phyloP scores from a whole-genome alignment of 78 protist genomes.

The Chrysochromulina tobinii region DNA sequence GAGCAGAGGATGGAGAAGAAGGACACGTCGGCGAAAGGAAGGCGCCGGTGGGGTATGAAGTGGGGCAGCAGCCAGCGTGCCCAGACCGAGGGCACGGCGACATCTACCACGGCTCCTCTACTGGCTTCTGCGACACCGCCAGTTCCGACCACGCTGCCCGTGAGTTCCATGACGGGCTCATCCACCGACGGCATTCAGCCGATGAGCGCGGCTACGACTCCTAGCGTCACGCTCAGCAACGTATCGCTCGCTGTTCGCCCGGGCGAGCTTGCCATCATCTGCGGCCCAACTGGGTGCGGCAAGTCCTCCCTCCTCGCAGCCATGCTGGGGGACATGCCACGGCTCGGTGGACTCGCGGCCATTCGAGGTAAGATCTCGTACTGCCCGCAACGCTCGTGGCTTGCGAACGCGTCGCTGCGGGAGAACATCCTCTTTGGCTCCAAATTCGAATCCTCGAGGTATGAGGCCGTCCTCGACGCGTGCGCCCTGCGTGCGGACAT shows the following conservation, averaged over 20 bases:
- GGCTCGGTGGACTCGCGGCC: constrained; percentile 50
- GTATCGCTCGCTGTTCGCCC: not conserved
- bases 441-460: not conserved
- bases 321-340: constrained; percentile 73
- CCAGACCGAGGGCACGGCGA: too few relatives aligned
- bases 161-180: too few relatives aligned
- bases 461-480: not conserved
- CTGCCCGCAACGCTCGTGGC: constrained; percentile 75
- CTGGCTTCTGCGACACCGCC: too few relatives aligned
- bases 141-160: too few relatives aligned
- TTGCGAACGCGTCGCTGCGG: constrained; percentile 83
- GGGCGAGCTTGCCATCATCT: not conserved
- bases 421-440: constrained; percentile 92
- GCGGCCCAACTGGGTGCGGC: constrained; percentile 57
- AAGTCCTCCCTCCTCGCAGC: constrained; percentile 79
- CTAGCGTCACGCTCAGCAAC: not conserved
- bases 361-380: constrained; percentile 65
- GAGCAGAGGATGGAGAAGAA: too few relatives aligned
- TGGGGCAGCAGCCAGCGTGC: too few relatives aligned
- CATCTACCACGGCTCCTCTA: too few relatives aligned
- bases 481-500: constrained; percentile 81
- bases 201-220: too few relatives aligned
- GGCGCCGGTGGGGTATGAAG: too few relatives aligned
- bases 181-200: too few relatives aligned
- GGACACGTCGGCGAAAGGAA: too few relatives aligned